Percentiles rank a stretch among this genome's conserved stretches.
Conservation (phyloP, 2,329 filamentous ascomycete species). For the Phialophora verrucosa region DNA sequence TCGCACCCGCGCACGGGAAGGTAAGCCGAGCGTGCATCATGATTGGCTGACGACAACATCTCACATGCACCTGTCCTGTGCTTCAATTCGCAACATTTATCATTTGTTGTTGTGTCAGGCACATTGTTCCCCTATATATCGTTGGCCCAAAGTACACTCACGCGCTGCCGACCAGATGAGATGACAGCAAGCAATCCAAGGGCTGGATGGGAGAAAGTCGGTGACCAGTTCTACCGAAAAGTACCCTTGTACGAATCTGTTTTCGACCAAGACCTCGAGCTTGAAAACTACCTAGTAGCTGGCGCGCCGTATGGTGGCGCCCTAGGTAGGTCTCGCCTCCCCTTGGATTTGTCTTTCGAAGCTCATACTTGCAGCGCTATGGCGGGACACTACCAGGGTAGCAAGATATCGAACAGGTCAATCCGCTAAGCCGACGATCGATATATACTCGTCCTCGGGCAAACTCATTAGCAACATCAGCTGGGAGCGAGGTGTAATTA, state of each 20-base stretch:
- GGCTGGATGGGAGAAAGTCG: conserved; percentile 92
- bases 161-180: conserved; percentile 17
- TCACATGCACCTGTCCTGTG: not conserved
- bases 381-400: conserved; percentile 85
- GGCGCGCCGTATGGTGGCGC: conserved; percentile 94
- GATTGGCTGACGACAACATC: conserved; percentile 24
- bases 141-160: not conserved
- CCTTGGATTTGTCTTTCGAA: conserved; percentile 2
- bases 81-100: not conserved
- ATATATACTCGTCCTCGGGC: conserved; percentile 91
- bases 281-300: conserved; percentile 90
- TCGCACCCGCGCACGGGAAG: not conserved
- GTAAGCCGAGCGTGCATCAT: not conserved
- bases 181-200: conserved; percentile 67
- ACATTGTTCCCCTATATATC: not conserved
- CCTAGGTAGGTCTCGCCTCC: conserved; percentile 68
- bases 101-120: not conserved
- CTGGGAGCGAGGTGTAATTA: conserved; percentile 89
- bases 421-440: conserved; percentile 79
- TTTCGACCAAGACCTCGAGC: conserved; percentile 90
- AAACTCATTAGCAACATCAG: conserved; percentile 82
- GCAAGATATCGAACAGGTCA: conserved; percentile 75
- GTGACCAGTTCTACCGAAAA: conserved; percentile 94
- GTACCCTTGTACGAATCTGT: conserved; percentile 89
- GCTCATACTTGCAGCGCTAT: conserved; percentile 67